phyloP scores from a whole-genome alignment of 2,329 filamentous ascomycete species.

The Pseudocercospora pini-densiflorae region DNA sequence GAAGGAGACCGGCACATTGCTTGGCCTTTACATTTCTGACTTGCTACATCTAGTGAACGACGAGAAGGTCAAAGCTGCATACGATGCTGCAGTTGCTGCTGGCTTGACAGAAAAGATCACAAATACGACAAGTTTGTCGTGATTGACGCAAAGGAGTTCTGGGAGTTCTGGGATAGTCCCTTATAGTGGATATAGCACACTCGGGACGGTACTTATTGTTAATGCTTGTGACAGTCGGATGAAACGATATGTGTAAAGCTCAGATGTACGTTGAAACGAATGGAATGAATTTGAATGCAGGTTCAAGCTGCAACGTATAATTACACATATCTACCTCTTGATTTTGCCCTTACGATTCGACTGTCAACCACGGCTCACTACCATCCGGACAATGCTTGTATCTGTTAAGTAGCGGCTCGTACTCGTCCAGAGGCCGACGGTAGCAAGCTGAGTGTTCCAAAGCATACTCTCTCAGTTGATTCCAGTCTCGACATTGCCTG shows the following conservation, averaged over 20 bases:
- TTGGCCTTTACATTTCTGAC: background rate
- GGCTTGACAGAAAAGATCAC: background rate
- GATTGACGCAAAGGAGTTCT: background rate
- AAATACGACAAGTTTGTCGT: background rate
- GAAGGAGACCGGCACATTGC: no score
- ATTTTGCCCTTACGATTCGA: background rate
- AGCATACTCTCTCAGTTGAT: slow-evolving; percentile 1
- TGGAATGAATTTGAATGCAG: no score
- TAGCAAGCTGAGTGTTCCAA: slow-evolving; percentile 12
- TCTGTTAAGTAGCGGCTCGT: background rate
- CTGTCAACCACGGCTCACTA: background rate
- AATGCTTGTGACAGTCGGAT: no score
- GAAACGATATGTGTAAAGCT: no score
- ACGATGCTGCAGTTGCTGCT: background rate
- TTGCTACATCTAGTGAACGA: background rate
- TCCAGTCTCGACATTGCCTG: slow-evolving; percentile 6
- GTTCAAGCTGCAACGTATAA: no score
- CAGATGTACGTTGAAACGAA: no score
- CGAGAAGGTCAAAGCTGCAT: background rate
- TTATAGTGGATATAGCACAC: no score
- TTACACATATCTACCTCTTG: background rate
- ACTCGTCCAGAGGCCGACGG: slow-evolving; percentile 1
- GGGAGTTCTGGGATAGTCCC: no score
- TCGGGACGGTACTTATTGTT: no score
- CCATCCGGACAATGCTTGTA: slow-evolving; percentile 14